Evolutionary conservation across 1,139 yeast genomes (phyloP), one percentile per base, ranked within the genome.

Genomic region (Suhomyces wounanorum): DNA sequence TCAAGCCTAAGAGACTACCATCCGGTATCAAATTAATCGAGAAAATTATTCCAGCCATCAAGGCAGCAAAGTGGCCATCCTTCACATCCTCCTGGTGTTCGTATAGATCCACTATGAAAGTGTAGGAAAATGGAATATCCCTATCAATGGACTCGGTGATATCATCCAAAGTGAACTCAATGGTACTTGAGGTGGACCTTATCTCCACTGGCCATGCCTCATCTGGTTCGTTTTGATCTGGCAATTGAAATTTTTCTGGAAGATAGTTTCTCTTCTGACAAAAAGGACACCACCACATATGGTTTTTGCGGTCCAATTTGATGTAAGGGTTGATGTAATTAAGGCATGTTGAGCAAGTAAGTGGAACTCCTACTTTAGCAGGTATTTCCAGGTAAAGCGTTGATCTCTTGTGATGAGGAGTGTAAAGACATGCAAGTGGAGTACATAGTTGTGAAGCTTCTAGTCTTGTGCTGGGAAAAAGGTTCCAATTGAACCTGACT

Each of bases 401-500:
- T 44, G 47, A 7, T 44, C 58, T 26, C 10, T 46, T 43, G 36
- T 55, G 52, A 11, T 69, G 57, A 7, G 79, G 79, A 0, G 70
- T 57, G 51, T 64, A 70, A 18, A 75, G 54, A 52, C 79, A 73
- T 7, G 78, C 80, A 39, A 75, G 45, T 1, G 79, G 79, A 3
- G 72, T 62, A 54, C 68, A 63, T 41, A 73, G 52, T 30, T 61
- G 67, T 0, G 69, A 59, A 8, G 66, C 69, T 52, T 75, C 79
- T 8, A 73, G 58, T 36, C 76, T 60, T 0, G 79, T 75, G 21
- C 70, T 64, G 0, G 80, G 79, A 56, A 83, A 76, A 1, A 79
- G 70, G 59, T 82, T 79, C 86, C 85, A 83, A 58, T 82, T 82
- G 72, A 82, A 82, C 40, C 77, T 68, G 31, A 74, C 70, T 38